Percentiles rank a stretch among this genome's conserved stretches.
Conservation (phyloP, 2,329 filamentous ascomycete species). For the Colletotrichum cordylinicola region DNA sequence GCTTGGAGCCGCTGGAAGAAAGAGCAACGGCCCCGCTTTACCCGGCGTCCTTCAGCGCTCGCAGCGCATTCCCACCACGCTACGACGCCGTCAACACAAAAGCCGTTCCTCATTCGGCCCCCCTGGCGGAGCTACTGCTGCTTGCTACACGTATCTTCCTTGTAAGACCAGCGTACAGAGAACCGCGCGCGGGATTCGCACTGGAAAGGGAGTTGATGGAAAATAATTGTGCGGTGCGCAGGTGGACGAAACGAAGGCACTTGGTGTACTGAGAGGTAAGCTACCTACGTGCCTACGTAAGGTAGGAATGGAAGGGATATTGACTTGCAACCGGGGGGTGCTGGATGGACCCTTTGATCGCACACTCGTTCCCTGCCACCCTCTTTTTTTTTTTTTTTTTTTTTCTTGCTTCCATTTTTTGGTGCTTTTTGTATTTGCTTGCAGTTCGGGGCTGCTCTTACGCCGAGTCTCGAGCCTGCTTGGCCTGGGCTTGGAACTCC, state of each 20-base stretch:
- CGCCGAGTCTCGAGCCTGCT: background rate
- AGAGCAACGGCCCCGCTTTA: background rate
- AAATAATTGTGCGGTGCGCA: background rate
- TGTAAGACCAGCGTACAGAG: background rate
- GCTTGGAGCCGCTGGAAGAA: background rate
- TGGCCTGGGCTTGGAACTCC: background rate
- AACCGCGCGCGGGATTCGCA: background rate
- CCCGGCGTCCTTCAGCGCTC: background rate
- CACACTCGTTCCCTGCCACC: slow-evolving; percentile 3
- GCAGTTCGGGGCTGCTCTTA: background rate
- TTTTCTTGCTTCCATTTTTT: background rate
- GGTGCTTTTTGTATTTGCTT: background rate
- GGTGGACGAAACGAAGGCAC: background rate
- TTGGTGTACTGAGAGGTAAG: background rate
- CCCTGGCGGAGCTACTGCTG: slow-evolving; percentile 13
- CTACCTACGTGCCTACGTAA: background rate
- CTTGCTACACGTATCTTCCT: slow-evolving; percentile 2
- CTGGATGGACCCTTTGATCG: background rate
- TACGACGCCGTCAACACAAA: background rate
- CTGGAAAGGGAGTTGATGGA: background rate
- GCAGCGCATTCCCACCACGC: background rate
- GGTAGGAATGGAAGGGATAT: background rate
- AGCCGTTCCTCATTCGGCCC: slow-evolving; percentile 8
- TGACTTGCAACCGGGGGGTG: background rate
- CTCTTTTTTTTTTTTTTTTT: background rate